A percentile compares a stretch with the other conserved stretches of the same genome.
These are phyloP conservation scores for Colletotrichum godetiae DNA, from an alignment of 2,329 filamentous ascomycete species.

Conservation along the genomic window DNA sequence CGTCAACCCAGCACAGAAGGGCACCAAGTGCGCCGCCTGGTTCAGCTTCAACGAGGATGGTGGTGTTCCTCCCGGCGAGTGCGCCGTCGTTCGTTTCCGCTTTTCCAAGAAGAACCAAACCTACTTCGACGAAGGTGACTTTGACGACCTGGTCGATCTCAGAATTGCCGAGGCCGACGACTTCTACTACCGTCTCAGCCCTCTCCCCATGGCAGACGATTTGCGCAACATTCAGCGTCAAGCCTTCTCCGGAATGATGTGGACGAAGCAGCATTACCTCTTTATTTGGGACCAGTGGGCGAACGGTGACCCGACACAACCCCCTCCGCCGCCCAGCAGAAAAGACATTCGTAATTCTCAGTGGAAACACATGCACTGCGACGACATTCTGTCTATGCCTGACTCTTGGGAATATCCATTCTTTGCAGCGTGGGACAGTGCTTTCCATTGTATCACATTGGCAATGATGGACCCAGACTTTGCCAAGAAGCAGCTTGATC, in stretches of 20 bases:
- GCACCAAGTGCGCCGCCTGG: conserved; percentile 93
- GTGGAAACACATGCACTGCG: conserved; percentile 95
- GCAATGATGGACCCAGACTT: conserved; percentile 99
- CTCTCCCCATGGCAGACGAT: conserved; percentile 92
- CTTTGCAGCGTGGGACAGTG: conserved; percentile 97
- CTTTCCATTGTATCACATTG: conserved; percentile 95
- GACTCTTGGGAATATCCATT: conserved; percentile 99
- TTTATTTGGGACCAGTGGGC: conserved; percentile 99
- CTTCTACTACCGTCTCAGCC: conserved; percentile 94
- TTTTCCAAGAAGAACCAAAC: conserved; percentile 80
- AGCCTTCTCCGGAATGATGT: conserved; percentile 96
- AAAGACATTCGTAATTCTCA: conserved; percentile 87
- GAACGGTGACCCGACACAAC: conserved; percentile 89
- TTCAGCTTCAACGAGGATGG: conserved; percentile 91
- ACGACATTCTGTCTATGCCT: conserved; percentile 96
- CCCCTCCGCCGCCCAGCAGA: conserved; percentile 83
- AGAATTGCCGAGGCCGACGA: conserved; percentile 92
- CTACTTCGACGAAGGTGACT: conserved; percentile 91
- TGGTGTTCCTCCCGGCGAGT: conserved; percentile 89
- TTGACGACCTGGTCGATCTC: conserved; percentile 90
- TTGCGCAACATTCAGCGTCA: conserved; percentile 95
- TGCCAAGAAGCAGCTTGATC: conserved; percentile 95
- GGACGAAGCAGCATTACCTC: conserved; percentile 97
- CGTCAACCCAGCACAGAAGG: conserved; percentile 81
- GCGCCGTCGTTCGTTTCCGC: conserved; percentile 93